Base-by-base conservation (phyloP, 2,329 filamentous ascomycete species). In the Epichloe brachyelytri region DNA sequence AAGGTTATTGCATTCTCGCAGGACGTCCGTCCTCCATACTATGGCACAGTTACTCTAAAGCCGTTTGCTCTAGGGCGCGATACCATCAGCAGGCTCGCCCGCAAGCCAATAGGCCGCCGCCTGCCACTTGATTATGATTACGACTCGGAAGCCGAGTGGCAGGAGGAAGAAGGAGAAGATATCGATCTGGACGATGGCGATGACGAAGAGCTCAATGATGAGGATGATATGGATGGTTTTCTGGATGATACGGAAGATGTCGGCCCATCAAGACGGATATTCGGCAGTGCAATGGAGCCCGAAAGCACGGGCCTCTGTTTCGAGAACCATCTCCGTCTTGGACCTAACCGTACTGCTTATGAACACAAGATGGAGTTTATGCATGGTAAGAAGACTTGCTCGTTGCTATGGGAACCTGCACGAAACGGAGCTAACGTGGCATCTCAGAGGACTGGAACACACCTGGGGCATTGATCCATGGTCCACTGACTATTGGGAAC, bases 221-320 rank as follows among this genome's bases (percentile, higher is more conserved):
- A 81, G n/a, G 85, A 87, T 15, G 89, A 94, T 53, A 85, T 95
- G 82, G 87, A 88, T 4, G 90, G 82, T 17, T 96, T 96, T 61
- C 73, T 96, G 2, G 90, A 95, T 58, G 88, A 94, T 59, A 87
- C 87, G 5, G 87, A 94, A 49, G 87, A 93, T 54, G 62, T 66
- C 61, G 77, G 70, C 53, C 69, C 67, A 63, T 72, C 68, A 56
- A 73, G 65, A 76, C 78, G 72, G 71, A 78, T 63, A 66, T 83
- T 68, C 78, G 59, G 78, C 72, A 80, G 82, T 33, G 82, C 87
- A 56, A 75, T 94, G 60, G 80, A 90, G 61, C 88, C 89, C 0
- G 72, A 85, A 41, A 86, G 78, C 62, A 88, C 82, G 3, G 93
- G 91, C 0, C 70, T 97, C 10, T 93, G 85, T 63, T 98, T 89